Evolutionary conservation across 257 asterid genomes (phyloP), one percentile per base, ranked within the genome.

Genomic region (Anisodus tanguticus): DNA sequence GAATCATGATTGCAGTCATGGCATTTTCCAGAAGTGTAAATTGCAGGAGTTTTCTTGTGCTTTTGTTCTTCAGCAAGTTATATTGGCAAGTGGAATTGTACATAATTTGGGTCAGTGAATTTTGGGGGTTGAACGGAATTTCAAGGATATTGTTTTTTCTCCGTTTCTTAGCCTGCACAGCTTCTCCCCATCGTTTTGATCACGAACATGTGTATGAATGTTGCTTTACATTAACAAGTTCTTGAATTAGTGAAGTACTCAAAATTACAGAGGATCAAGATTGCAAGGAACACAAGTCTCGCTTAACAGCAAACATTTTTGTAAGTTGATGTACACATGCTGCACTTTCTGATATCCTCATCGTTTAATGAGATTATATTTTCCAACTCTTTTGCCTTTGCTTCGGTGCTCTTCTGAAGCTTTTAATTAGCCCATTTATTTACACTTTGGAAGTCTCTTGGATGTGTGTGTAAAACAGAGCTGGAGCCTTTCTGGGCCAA

Each of bases 21-120:
- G 43, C 41, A 77, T 77, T 39, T 31, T 19, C 41, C 26, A 81
- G 72, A 67, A 82, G 16, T 87, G 93, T 91, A 89, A 84, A 91
- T 88, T 71, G 87, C 88, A 35, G 63, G 83, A 79, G 86, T 63
- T 86, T 81, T 86, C 83, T 69, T 69, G 70, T 77, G 86, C 16
- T 57, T 70, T 79, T 66, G 43, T 77, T 84, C 35, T 58, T 22
- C 74, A 12, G 83, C 83, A 79, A 74, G 35, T 60, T 77, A 22
- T 79, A 53, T 59, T 31, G 82, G 82, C 6, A 79, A 54, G 67
- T 51, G 58, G 63, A 76, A 7, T 76, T 76, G 62, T 76, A 76
- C 47, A 22, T 51, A 22, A 22, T 76, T 51, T 22, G 60, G 81
- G 11, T 49, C 60, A 19, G 60, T 74, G 60, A 47, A 19, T 72